Conservation (phyloP, 768 basidiomycete genomes). For the Auricularia cornea region DNA sequence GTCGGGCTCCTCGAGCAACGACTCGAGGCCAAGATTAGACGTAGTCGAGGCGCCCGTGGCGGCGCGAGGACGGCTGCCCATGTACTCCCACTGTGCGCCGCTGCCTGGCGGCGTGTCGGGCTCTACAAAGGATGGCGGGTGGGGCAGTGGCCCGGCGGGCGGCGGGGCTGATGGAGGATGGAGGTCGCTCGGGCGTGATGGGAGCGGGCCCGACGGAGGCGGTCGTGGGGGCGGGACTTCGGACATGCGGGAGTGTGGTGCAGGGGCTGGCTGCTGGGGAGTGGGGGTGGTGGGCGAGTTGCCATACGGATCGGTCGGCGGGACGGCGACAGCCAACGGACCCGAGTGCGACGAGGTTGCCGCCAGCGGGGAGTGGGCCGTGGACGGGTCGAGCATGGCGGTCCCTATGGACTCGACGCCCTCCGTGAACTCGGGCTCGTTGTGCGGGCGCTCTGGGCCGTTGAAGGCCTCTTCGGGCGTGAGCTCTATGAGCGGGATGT, state of each 20-base stretch:
- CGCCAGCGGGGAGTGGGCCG: slow-evolving; percentile 7
- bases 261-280: slow-evolving; percentile 1
- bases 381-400: slow-evolving; percentile 36
- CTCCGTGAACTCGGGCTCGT: slow-evolving; percentile 16
- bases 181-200: slow-evolving; percentile 7
- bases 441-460: neutral
- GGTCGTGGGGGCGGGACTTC: slow-evolving; percentile 16
- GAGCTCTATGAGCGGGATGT: slow-evolving; percentile 44
- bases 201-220: slow-evolving; percentile 12
- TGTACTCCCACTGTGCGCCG: neutral
- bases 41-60: neutral
- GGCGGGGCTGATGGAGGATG: slow-evolving; percentile 5
- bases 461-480: slow-evolving; percentile 3
- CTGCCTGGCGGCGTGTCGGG: neutral
- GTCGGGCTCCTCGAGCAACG: neutral
- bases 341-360: neutral
- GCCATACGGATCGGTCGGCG: neutral
- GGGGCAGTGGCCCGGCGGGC: slow-evolving; percentile 31
- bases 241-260: slow-evolving; percentile 9
- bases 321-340: neutral
- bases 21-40: neutral
- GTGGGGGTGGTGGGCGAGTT: slow-evolving; percentile 4
- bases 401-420: slow-evolving; percentile 37
- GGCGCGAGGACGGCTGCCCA: neutral
- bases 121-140: neutral